Evolutionary conservation across 192 early-diverging fungal species (phyloP), one percentile per base, ranked within the genome.

Genomic region (Piromyces finnis): DNA sequence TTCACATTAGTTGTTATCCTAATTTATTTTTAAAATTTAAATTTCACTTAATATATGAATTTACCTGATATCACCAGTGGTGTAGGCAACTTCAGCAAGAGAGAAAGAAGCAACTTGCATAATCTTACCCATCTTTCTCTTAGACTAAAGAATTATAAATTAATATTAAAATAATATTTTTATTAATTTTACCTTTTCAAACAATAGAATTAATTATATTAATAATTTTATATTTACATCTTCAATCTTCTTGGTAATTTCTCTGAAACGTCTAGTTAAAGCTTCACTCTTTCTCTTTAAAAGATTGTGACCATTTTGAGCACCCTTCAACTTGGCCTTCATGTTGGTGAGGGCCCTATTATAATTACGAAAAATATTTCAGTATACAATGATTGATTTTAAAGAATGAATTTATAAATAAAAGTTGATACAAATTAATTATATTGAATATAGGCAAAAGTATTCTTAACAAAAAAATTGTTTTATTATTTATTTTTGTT

Each of bases 61-160:
- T 29, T 83, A 94, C 93, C 92, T 92, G 77, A 98, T 98, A 84
- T 99, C 97, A 37, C 98, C 98, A 9, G 96, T 95, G 80, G 92
- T 93, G 83, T 99, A 98, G 78, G 94, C 93, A 30, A 99, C 98
- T 84, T 98, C 96, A 28, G 97, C 95, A 78, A 98, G 90, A 12
- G 98, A 98, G 83, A 99, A 99, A 27, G 95, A 96, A 22, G 98
- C 98, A 79, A 91, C 91, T 84, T 99, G 97, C 94, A 99, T 94
- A 77, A 99, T 92, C 84, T 95, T 96, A 79, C 97, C 97, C 98
- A 99, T 99, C 88, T 97, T 96, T 77, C 92, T 87, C 83, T 99
- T 99, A 77, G 96, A 92, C 94, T 95, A 83, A 81, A 28, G 18
- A 5, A 28, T 32, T n/a, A 77, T 28, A 85, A 30, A 30, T 27